Conservation (phyloP, 2,329 filamentous ascomycete genomes). For the Sporothrix humicola region DNA sequence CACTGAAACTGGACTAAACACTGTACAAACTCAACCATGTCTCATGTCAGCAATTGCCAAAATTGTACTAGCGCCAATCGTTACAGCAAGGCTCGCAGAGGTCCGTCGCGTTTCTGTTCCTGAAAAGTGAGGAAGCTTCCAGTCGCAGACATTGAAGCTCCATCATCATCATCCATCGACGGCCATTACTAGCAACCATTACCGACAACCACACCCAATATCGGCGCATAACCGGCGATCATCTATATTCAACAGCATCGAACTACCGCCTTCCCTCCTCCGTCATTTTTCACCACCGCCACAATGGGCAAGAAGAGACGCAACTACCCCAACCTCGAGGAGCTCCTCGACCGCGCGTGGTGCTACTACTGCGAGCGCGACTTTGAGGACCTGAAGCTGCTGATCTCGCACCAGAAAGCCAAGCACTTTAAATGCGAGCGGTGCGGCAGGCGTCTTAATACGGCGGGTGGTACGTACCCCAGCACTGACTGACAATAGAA, state of each 20-base stretch:
- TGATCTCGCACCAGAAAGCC: slow-evolving; percentile 97
- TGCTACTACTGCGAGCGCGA: slow-evolving; percentile 99
- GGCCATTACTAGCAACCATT: background rate
- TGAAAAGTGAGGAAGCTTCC: background rate
- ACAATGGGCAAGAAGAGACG: slow-evolving; percentile 90
- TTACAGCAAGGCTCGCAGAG: background rate
- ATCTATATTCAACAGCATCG: background rate
- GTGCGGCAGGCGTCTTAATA: slow-evolving; percentile 87
- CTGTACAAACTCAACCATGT: background rate
- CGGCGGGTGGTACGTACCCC: slow-evolving; percentile 76
- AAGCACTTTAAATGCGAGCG: slow-evolving; percentile 98
- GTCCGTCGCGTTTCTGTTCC: background rate
- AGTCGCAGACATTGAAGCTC: background rate
- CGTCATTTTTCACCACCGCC: slow-evolving; percentile 29
- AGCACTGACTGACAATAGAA: no score
- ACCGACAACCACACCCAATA: no score
- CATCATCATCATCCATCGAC: background rate
- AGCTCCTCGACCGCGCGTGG: slow-evolving; percentile 86
- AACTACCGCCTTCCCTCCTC: no score
- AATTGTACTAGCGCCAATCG: background rate
- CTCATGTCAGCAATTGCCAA: slow-evolving; percentile 8
- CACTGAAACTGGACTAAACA: background rate
- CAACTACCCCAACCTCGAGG: slow-evolving; percentile 82
- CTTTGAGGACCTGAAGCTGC: slow-evolving; percentile 95
- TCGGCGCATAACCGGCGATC: background rate